Evolutionary conservation across 139 green algal genomes (phyloP), one percentile per base, ranked within the genome.

Genomic region (Penium margaritaceum): DNA sequence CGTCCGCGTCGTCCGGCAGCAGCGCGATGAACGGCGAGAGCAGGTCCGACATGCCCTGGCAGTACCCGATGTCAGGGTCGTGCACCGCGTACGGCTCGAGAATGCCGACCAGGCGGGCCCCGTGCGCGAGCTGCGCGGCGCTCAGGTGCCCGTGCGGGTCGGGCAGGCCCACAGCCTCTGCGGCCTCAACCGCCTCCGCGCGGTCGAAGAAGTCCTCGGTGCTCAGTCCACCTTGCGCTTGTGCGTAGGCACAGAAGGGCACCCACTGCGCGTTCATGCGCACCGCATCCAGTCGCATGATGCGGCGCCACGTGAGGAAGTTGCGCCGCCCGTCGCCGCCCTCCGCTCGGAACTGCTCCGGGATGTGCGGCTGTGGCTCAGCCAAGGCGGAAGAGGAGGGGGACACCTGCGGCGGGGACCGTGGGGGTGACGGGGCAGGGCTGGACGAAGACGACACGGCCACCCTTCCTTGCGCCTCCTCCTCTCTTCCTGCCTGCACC

Each of bases 31-130:
- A 90, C 3, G 88, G 80, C n/a, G 89, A 85, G 53, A 90, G 84
- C 46, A 96, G 75, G 81, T 95, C 90, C 21, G 85, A 89, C 90
- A 96, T 95, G 57, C 78, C 90, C 70, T 95, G 90, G 80, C 88
- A 92, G 78, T 95, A 95, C 24, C 89, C 72, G n/a, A 79, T 89
- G 51, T 88, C 85, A 0, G 88, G 89, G 82, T 95, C 90, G 57
- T 90, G 79, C 70, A 89, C 72, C 0, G 89, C 84, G 66, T 95
- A 96, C 5, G 89, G 89, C 2, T 85, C 89, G 74, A 95, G 84
- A 65, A 95, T 76, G 44, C 67, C 73, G 9, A 80, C 73, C 47
- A 80, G 55, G 33, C 73, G 64, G 30, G 64, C 73, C 9, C 67
- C 73, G 36, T 80, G 73, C 30, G 39, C 36, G 12, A 67, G 51